These are phyloP conservation scores for Blastobotrys attinorum DNA, from an alignment of 805 yeast species.

Conservation along the genomic window DNA sequence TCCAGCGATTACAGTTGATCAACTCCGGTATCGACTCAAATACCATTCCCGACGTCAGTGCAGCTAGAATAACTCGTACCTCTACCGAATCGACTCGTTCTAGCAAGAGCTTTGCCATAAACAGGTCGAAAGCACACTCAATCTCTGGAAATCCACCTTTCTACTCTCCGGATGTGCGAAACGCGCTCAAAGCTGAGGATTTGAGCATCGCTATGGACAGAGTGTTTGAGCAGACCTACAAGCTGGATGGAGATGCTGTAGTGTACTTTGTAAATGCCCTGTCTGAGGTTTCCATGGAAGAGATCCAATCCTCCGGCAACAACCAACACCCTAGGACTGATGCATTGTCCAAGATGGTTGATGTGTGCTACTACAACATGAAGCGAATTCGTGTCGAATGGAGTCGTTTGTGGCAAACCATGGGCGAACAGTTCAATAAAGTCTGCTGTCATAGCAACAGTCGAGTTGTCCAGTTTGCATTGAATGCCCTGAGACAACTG, in stretches of 20 bases:
- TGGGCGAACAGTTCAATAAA: conserved; percentile 81
- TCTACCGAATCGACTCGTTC: conserved; percentile 15
- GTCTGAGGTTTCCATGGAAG: conserved; percentile 81
- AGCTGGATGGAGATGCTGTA: conserved; percentile 75
- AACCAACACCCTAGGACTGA: conserved; percentile 82
- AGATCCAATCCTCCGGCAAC: conserved; percentile 79
- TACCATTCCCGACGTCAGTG: conserved; percentile 75
- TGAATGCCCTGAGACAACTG: conserved; percentile 88
- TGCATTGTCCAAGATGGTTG: conserved; percentile 91
- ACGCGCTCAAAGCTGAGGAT: conserved; percentile 27
- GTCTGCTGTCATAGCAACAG: conserved; percentile 76
- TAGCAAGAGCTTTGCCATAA: neutral
- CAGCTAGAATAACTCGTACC: conserved; percentile 45
- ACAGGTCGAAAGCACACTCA: neutral
- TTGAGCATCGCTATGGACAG: conserved; percentile 58
- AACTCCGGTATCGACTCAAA: conserved; percentile 83
- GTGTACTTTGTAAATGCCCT: conserved; percentile 81
- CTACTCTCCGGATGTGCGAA: conserved; percentile 25
- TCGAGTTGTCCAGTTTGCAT: conserved; percentile 77
- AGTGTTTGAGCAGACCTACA: conserved; percentile 75
- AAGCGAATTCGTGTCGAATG: conserved; percentile 92
- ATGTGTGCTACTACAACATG: conserved; percentile 97
- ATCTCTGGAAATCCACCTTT: conserved; percentile 5
- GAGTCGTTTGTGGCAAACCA: conserved; percentile 90
- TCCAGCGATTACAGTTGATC: conserved; percentile 81